Percentiles rank a stretch among this genome's conserved stretches.
These are phyloP conservation scores for Capronia americana DNA, from an alignment of 2,329 filamentous ascomycete genomes.

Conservation along the genomic window DNA sequence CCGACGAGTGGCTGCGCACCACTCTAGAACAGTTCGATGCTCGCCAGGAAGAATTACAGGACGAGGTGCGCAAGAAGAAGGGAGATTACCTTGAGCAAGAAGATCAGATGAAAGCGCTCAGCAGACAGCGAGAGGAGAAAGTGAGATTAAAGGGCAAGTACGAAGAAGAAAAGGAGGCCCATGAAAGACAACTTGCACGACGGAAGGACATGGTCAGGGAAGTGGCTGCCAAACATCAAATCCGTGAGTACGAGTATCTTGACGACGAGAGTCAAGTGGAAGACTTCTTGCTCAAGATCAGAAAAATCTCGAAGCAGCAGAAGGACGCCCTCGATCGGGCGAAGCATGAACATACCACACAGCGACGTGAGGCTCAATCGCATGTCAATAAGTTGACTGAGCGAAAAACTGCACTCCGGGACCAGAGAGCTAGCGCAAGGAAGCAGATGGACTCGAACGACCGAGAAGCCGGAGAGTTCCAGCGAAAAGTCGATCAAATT, in stretches of 20 bases:
- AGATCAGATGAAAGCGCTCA: conserved; percentile 50
- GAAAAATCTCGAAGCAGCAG: conserved; percentile 77
- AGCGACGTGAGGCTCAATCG: conserved; percentile 74
- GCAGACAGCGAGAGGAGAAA: conserved; percentile 44
- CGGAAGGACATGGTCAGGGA: conserved; percentile 78
- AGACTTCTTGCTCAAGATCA: conserved; percentile 78
- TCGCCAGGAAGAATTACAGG: conserved; percentile 68
- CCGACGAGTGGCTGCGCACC: conserved; percentile 75
- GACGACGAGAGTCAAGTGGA: conserved; percentile 75
- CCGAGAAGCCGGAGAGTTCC: conserved; percentile 68
- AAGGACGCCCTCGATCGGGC: conserved; percentile 76
- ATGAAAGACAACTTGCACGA: conserved; percentile 76
- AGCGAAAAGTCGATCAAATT: conserved; percentile 73
- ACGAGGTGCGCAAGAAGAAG: conserved; percentile 68
- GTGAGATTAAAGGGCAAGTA: conserved; percentile 69
- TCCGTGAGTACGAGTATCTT: conserved; percentile 83
- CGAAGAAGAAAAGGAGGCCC: conserved; percentile 84
- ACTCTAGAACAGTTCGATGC: conserved; percentile 80
- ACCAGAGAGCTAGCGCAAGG: conserved; percentile 75
- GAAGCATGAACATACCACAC: conserved; percentile 74
- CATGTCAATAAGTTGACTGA: conserved; percentile 76
- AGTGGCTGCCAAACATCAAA: conserved; percentile 75
- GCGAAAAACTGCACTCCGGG: conserved; percentile 72
- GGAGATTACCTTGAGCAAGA: conserved; percentile 70
- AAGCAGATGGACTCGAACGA: conserved; percentile 77